Base-by-base conservation (phyloP, 345 rosid species). In the Moringa oleifera region DNA sequence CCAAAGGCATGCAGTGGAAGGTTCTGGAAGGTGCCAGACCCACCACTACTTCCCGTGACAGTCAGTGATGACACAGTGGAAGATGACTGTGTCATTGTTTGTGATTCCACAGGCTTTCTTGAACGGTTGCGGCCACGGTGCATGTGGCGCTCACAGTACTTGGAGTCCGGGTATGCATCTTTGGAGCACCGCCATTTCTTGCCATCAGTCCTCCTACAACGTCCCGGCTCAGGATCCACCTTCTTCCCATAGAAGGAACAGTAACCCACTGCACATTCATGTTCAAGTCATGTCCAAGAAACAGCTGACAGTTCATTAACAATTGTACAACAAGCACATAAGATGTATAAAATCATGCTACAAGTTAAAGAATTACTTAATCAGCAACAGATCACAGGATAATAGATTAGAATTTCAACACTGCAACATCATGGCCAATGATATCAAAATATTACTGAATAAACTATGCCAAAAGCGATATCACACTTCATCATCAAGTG, bases 121-220 rank as follows among this genome's bases (percentile, higher is more conserved):
- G 96, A 89, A 89, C 98, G 98, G 88, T 89, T 89, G 64, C 97
- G 85, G 73, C 98, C 98, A 51, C 97, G 97, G 81, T 92, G 95
- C 75, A 92, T 86, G 79, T 92, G 98, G 79, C 97, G 93, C 80
- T 92, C 95, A 56, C 98, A 92, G 72, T 92, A 92, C 79, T 92
- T 90, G 46, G 85, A 84, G 59, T 84, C 87, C 2, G 76, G 76
- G 72, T 79, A 69, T 8, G 86, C 83, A 11, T 79, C 83, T 74
- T 81, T 81, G 68, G 84, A 74, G 69, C 87, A 82, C 50, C 84
- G 73, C 87, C 87, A 82, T 77, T 82, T 82, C 71, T 79, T 82
- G 10, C 87, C 84, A 53, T 79, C 87, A 6, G 84, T 82, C 57
- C 87, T 82, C 77, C 87, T 68, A 75, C 87, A 82, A 37, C 82